Base-by-base conservation (phyloP, 257 asterid genomes). In the Solanum habrochaites region DNA sequence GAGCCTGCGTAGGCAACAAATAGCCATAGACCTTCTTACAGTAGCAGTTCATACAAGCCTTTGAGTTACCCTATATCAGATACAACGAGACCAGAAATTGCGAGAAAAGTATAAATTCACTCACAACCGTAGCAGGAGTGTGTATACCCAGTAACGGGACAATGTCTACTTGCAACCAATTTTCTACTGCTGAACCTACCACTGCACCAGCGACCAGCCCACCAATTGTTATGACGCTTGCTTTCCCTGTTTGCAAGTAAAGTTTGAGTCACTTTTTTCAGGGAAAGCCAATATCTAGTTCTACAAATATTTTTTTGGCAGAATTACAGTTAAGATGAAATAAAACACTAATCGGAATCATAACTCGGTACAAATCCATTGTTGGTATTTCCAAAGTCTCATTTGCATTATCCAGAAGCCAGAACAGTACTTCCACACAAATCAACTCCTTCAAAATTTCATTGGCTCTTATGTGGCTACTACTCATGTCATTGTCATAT, bases 151-250 rank as follows among this genome's bases (percentile, higher is more conserved):
- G 92, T 78, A 97, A 92, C 1, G 99, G 99, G 40, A 97, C 98
- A 4, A 97, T 93, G 87, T 97, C 99, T 62, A 97, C 98, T 91
- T 97, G 99, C 90, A 96, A 89, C 99, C 97, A 97, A 66, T 89
- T 94, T 88, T 97, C 99, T 25, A 97, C 98, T 39, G 95, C 98
- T 74, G 99, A 96, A 70, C 99, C 99, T 23, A 95, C 94, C 78
- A 95, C 96, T 13, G 99, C 99, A 86, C 99, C 99, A 49, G 97
- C 98, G 82, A 95, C 98, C 14, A 97, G 98, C 88, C 99, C 99
- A 83, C 99, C 99, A 75, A 97, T 89, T 15, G 99, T 96, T 47
- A 97, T 91, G 11, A 95, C 85, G n/a, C 94, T 90, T 83, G 99
- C 99, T 90, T 96, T 96, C 88, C 99, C 99, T 97, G 98, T 47